Evolutionary conservation across 108 stramenopile genomes (phyloP).

Genomic region (Chaetoceros tenuissimus): DNA sequence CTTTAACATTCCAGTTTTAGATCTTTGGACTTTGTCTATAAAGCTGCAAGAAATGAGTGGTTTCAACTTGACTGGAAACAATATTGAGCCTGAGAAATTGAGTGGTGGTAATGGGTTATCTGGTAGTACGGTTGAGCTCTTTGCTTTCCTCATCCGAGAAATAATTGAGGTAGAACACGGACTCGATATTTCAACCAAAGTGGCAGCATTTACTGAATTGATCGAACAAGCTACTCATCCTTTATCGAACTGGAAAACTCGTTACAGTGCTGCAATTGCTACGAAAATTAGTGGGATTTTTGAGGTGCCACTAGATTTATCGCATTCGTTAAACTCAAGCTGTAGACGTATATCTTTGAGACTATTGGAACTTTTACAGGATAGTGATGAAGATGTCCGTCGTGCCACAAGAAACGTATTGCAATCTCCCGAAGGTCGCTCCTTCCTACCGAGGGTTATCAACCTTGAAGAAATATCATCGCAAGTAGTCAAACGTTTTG

Average conservation of each 20-base stretch:
- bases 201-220: slow-evolving; percentile 9
- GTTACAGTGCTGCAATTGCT: slow-evolving; percentile 32
- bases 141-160: slow-evolving; percentile 17
- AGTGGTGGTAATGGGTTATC: slow-evolving; percentile 15
- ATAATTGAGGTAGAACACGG: background rate
- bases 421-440: too few relatives aligned
- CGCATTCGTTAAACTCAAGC: too few relatives aligned
- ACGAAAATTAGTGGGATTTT: slow-evolving; percentile 16
- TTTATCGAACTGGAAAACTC: slow-evolving; percentile 20
- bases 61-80: background rate
- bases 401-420: slow-evolving; percentile 21
- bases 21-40: slow-evolving; percentile 1
- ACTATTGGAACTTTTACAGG: slow-evolving; percentile 29
- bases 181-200: background rate
- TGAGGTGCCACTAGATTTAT: background rate
- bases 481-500: too few relatives aligned
- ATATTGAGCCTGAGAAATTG: slow-evolving; percentile 4
- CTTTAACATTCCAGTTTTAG: background rate
- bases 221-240: slow-evolving; percentile 21
- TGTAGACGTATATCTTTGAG: too few relatives aligned
- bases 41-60: background rate
- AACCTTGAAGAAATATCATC: too few relatives aligned
- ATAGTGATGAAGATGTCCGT: slow-evolving; percentile 49
- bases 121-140: slow-evolving; percentile 32
- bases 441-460: too few relatives aligned